Evolutionary conservation across 495 filamentous ascomycete genomes (phyloP), one percentile per base, ranked within the genome.

Genomic region (Cladorrhinum samala): DNA sequence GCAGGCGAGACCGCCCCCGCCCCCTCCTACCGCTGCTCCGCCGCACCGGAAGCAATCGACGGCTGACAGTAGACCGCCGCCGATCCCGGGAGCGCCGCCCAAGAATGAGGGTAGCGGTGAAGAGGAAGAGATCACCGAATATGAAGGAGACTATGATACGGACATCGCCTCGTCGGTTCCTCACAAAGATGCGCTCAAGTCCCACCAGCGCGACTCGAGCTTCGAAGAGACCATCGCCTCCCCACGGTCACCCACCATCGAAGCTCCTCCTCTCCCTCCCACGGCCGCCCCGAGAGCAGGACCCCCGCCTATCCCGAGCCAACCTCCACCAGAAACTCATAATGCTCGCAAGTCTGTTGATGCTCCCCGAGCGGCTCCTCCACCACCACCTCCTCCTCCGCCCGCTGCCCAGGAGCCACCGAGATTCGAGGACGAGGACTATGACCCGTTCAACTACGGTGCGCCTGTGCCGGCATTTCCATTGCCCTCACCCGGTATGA

Each of bases 101-200:
- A 62, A 56, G 52, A 72, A 59, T 5, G 66, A 71, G 50, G 68
- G 68, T 20, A 71, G 76, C 37, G 86, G 79, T 16, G 88, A 83
- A 54, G 88, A 91, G 40, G 80, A 77, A 59, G 91, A 93, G 63
- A 75, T 89, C 33, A 95, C 88, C 2, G 93, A 96, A 67, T 97
- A 97, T 64, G 93, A 98, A 67, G 93, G 91, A 17, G 93, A 97
- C 64, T 97, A 98, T 66, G 93, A 97, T 59, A 98, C 93, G 37
- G 93, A 97, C 67, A 96, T 98, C 58, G 91, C 87, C 1, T 87
- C 94, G 41, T 85, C 89, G 24, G 90, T 82, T 9, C 86, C 86
- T 38, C 87, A 93, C 65, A 93, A 94, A 69, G 93, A 96, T 72
- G 92, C 93, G 3, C 67, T 97, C 50, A 94, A 89, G 61, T 66